phyloP scores from a whole-genome alignment of 306 rosid species.

The Fagus crenata region DNA sequence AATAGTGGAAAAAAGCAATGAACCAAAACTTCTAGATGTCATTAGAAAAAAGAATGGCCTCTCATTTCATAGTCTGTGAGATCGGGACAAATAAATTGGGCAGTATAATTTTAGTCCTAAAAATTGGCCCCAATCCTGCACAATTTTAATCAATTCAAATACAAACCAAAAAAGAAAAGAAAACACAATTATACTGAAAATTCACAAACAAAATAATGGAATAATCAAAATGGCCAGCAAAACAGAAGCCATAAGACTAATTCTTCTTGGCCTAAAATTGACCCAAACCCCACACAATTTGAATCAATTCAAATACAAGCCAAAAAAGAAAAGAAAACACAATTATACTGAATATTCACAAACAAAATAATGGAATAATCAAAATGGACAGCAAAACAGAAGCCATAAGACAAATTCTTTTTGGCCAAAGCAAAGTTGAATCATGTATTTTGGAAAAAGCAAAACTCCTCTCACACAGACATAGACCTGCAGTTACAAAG shows the following conservation, averaged over 20 bases:
- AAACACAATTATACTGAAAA: background rate
- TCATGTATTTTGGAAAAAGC: background rate
- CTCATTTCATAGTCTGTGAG: background rate
- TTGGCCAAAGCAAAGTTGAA: conserved; percentile 9
- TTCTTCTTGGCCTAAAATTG: background rate
- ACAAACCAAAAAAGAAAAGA: background rate
- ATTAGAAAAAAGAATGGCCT: background rate
- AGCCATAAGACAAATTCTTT: background rate
- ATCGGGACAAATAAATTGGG: background rate
- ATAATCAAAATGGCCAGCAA: background rate
- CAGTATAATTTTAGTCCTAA: too few relatives aligned
- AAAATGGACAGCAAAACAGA: background rate
- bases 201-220: conserved; percentile 6
- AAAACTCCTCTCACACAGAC: background rate
- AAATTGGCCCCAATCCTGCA: background rate
- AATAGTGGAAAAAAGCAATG: background rate
- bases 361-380: background rate
- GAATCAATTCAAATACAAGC: background rate
- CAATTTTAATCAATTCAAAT: background rate
- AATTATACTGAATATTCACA: background rate
- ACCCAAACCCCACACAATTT: background rate
- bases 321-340: background rate
- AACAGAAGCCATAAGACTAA: background rate
- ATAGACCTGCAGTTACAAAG: background rate
- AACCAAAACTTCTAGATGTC: background rate